Evolutionary conservation across 2,329 filamentous ascomycete species (phyloP).

Genomic region (Ophidiomyces ophidiicola): DNA sequence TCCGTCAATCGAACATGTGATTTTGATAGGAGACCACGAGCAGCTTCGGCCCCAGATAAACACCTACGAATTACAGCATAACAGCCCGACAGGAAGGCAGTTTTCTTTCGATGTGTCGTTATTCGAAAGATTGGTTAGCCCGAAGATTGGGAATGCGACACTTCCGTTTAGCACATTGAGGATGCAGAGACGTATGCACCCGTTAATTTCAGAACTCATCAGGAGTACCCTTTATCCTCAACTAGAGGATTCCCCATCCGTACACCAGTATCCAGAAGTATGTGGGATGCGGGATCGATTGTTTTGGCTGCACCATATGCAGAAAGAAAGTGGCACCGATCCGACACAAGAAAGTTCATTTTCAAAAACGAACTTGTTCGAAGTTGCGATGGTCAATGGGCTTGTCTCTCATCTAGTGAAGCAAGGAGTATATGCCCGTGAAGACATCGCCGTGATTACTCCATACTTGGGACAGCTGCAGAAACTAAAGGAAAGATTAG

Average conservation of each 20-base stretch:
- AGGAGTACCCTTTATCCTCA: conserved; percentile 46
- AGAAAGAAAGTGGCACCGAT: conserved; percentile 28
- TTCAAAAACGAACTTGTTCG: conserved; percentile 41
- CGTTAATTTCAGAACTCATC: conserved; percentile 48
- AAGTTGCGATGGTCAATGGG: conserved; percentile 51
- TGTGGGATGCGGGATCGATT: conserved; percentile 38
- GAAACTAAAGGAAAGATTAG: conserved; percentile 32
- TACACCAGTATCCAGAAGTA: conserved; percentile 32
- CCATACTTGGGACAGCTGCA: conserved; percentile 45
- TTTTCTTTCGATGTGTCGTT: conserved; percentile 48
- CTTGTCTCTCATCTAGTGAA: conserved; percentile 53
- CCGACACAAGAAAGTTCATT: conserved; percentile 21
- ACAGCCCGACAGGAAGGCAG: conserved; percentile 34
- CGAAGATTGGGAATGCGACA: conserved; percentile 1
- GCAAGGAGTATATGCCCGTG: conserved; percentile 48
- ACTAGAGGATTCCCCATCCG: conserved; percentile 40
- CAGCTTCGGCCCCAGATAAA: conserved; percentile 58
- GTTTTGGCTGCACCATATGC: conserved; percentile 42
- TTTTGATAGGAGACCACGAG: conserved; percentile 62
- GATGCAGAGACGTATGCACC: conserved; percentile 54
- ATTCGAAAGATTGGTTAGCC: conserved; percentile 41
- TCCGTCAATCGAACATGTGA: conserved; percentile 47
- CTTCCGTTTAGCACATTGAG: conserved; percentile 38
- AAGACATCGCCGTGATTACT: conserved; percentile 60
- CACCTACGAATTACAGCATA: conserved; percentile 49